Base-by-base conservation (phyloP, 139 green algal species). In the Volvox africanus region DNA sequence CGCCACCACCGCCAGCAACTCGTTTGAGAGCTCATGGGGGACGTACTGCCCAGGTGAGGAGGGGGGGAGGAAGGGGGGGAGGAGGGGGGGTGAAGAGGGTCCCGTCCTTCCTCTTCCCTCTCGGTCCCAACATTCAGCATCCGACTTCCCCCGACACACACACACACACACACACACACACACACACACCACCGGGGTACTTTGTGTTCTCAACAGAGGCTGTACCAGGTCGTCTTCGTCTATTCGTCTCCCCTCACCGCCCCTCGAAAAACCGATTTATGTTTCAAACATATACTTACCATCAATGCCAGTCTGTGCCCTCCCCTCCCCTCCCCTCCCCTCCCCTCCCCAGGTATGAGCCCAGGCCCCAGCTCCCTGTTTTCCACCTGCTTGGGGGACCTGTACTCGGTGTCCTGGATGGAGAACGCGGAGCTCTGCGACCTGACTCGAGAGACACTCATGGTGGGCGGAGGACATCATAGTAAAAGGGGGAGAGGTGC, bases 381-480 rank as follows among this genome's bases (percentile, higher is more conserved):
- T 75, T 94, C 89, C 84, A 99, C 97, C 28, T 99, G 98, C 93
- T 95, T 99, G 69, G 98, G 98, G 16, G 98, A 99, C 92, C 95
- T 99, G 19, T 99, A 97, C 95, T 96, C 87, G 33, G 96, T 99
- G 44, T 93, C 97, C 11, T 99, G 97, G 97, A 97, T 99, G 95
- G 98, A 99, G 93, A 96, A 99, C 91, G 92, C 92, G 22, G 97
- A 99, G 32, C 35, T 79, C 0, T 85, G 88, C 24, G 95, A 99
- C 92, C 91, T 98, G 30, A 91, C 85, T 0, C 55, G 91, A 12
- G 97, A 99, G 93, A 98, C 97, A 18, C 93, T 99, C 68, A 86
- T 96, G 93, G 94, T 98, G 92, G 89, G 93, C 94, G 93, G 87
- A n/a, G n/a, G n/a, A n/a, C n/a, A n/a, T n/a, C n/a, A n/a, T n/a